Conservation (phyloP, 1,139 yeast species). For the Protomyces inundatus region DNA sequence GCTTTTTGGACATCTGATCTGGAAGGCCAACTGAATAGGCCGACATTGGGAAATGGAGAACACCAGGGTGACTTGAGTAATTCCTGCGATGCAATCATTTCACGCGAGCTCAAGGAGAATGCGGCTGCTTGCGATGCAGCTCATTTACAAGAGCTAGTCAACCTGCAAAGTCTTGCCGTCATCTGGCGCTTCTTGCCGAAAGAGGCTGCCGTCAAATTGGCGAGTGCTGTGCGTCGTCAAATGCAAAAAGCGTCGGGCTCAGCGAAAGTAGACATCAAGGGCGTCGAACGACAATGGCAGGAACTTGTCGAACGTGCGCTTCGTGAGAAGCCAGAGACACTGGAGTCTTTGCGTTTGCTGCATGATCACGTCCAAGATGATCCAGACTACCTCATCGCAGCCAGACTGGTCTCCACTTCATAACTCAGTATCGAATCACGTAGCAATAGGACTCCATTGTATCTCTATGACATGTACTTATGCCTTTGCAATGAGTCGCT, state of each 20-base stretch:
- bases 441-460: background rate
- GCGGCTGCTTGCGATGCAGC: background rate
- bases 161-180: slow-evolving; percentile 5
- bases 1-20: background rate
- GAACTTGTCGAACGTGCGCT: background rate
- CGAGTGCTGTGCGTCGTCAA: background rate
- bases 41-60: background rate
- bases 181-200: slow-evolving; percentile 10
- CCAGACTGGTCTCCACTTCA: background rate
- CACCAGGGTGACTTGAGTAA: background rate
- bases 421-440: background rate
- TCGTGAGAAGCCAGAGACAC: background rate
- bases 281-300: background rate
- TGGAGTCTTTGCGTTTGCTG: background rate
- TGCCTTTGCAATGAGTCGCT: slow-evolving; percentile 38
- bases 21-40: background rate
- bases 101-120: too few species aligned
- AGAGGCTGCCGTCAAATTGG: background rate
- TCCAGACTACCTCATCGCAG: background rate
- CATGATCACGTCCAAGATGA: background rate
- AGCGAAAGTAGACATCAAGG: too few species aligned
- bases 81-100: too few species aligned
- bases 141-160: background rate
- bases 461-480: background rate
- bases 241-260: background rate